Conservation (phyloP, 768 basidiomycete genomes). For the Paxillus rubicundulus region DNA sequence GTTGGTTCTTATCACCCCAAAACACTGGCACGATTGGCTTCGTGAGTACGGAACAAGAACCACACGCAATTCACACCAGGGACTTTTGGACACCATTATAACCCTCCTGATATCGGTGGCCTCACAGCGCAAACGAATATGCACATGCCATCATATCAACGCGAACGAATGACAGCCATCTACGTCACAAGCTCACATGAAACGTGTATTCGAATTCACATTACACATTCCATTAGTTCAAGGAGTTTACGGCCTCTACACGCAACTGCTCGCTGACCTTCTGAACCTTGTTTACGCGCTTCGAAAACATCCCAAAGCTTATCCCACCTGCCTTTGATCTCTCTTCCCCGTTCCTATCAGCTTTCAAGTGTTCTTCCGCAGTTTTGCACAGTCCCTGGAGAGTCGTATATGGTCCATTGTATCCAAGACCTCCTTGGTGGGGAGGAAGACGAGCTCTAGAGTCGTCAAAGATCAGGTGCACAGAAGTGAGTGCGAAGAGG, state of each 20-base stretch:
- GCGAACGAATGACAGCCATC: slow-evolving; percentile 8
- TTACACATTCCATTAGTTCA: slow-evolving; percentile 15
- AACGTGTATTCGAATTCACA: too few species aligned
- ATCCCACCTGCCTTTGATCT: slow-evolving; percentile 45
- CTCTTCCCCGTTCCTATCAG: slow-evolving; percentile 36
- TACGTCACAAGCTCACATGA: not conserved
- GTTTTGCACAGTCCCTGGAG: slow-evolving; percentile 58
- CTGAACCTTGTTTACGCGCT: slow-evolving; percentile 26
- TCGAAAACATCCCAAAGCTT: slow-evolving; percentile 38
- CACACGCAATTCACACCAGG: too few species aligned
- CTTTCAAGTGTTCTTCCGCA: slow-evolving; percentile 43
- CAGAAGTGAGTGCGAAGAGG: slow-evolving; percentile 48
- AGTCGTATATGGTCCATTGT: slow-evolving; percentile 56
- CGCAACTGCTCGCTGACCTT: slow-evolving; percentile 23
- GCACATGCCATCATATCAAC: too few species aligned
- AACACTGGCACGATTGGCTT: too few species aligned
- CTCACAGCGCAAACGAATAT: too few species aligned
- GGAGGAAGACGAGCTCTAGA: slow-evolving; percentile 58
- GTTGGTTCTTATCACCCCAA: too few species aligned
- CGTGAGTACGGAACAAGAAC: too few species aligned
- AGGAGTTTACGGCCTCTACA: slow-evolving; percentile 13
- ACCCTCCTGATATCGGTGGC: too few species aligned
- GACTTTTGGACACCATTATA: too few species aligned
- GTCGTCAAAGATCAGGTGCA: slow-evolving; percentile 64
- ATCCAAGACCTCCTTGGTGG: slow-evolving; percentile 60